Evolutionary conservation across 2,329 filamentous ascomycete genomes (phyloP), one percentile per base, ranked within the genome.

Genomic region (Sphaerulina musiva): DNA sequence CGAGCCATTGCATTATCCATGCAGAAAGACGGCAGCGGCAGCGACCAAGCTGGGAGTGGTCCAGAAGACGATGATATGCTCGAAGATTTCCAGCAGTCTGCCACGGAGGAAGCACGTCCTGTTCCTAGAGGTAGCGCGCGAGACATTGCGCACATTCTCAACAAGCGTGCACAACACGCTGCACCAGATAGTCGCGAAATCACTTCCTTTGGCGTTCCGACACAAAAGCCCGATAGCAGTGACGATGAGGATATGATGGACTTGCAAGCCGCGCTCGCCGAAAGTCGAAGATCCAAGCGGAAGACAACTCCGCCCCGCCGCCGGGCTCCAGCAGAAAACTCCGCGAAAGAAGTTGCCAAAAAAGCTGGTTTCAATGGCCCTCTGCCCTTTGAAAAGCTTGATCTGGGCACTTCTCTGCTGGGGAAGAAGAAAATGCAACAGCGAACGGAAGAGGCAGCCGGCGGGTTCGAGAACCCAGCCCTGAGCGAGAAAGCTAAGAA

Each of bases 1-100:
- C 80, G 79, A 57, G 91, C 92, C 10, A 95, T 97, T 65, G 86
- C 87, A 1, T 77, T 97, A 70, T 97, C 92, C 4, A 73, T 97
- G 38, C 80, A 76, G 49, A 64, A 85, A 61, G 84, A 76, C n/a
- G 78, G 67, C 12, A 62, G 63, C 7, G 67, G 62, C 3, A 69
- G 72, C 6, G 51, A 52, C n/a, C 34, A 26, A 6, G 48, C 38
- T 6, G 47, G n/a, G 1, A 41, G 51, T 14, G 39, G 56, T n/a
- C 49, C 20, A 10, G 65, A 64, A 26, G 60, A 75, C n/a, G 71
- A 76, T 40, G 68, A 72, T 11, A 72, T 72, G 44, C 69, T 70
- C 8, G 73, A 76, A 59, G 71, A 73, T 0, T 78, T 78, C 53
- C 70, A 77, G 45, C 74, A 72, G 54, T 63, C 62, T 23, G 72